These are phyloP conservation scores for Amaranthus cruentus DNA, from an alignment of 148 eudicot species.

Conservation along the genomic window DNA sequence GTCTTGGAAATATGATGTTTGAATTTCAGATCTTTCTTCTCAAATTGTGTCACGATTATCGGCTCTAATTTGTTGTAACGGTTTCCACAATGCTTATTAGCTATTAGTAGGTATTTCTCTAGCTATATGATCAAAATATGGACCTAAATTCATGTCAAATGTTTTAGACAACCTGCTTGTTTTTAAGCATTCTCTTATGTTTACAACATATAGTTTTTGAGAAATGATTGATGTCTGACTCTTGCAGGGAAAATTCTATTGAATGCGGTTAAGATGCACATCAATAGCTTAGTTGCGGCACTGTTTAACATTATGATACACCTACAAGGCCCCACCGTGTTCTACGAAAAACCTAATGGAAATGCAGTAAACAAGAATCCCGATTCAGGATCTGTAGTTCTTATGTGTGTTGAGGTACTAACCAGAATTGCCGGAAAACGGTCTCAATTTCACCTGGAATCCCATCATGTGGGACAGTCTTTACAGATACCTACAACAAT, in stretches of 20 bases:
- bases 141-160: neutral
- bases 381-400: conserved; percentile 73
- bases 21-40: neutral
- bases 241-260: conserved; percentile 61
- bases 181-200: neutral
- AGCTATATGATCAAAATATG: neutral
- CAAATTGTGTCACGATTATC: neutral
- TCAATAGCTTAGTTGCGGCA: conserved; percentile 55
- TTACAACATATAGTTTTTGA: neutral
- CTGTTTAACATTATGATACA: conserved; percentile 72
- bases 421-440: conserved; percentile 67
- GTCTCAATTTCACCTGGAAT: conserved; percentile 50
- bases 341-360: conserved; percentile 26
- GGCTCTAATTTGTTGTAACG: neutral
- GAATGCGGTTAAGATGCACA: conserved; percentile 48
- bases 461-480: conserved; percentile 54
- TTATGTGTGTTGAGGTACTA: conserved; percentile 79
- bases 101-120: conserved; percentile 1
- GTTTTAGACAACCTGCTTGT: neutral
- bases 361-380: conserved; percentile 34
- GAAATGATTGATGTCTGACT: conserved; percentile 11
- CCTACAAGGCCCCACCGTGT: conserved; percentile 63
- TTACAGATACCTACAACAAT: conserved; percentile 59
- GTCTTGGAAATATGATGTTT: neutral
- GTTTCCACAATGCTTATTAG: neutral